These are phyloP conservation scores for Globisporangium takayamanum DNA, from an alignment of 352 stramenopile genomes.

Conservation along the genomic window DNA sequence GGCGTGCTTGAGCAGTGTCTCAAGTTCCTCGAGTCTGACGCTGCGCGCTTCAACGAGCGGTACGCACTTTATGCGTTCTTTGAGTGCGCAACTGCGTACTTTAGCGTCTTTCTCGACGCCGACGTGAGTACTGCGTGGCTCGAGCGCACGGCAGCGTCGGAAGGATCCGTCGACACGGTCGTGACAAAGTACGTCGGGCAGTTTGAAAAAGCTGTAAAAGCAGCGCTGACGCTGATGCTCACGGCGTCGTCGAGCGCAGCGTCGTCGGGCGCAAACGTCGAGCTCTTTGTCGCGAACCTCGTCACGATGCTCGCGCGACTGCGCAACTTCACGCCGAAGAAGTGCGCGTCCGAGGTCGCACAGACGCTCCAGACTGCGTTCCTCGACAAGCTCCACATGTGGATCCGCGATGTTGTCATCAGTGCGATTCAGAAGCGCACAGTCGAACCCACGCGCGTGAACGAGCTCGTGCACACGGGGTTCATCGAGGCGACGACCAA, in stretches of 20 bases:
- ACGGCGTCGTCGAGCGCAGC: slow-evolving; percentile 15
- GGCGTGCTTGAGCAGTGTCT: slow-evolving; percentile 59
- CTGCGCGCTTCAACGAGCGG: slow-evolving; percentile 46
- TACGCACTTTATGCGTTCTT: slow-evolving; percentile 55
- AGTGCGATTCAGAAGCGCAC: slow-evolving; percentile 23
- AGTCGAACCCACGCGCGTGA: slow-evolving; percentile 29
- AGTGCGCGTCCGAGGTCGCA: slow-evolving; percentile 3
- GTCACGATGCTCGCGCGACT: slow-evolving; percentile 37
- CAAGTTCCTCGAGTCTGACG: slow-evolving; percentile 59
- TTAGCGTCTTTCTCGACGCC: slow-evolving; percentile 56
- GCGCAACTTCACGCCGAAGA: slow-evolving; percentile 24
- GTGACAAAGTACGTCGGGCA: slow-evolving; percentile 42
- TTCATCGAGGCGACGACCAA: slow-evolving; percentile 13
- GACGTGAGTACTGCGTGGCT: slow-evolving; percentile 28
- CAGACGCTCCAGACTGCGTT: slow-evolving; percentile 28
- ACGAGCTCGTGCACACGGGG: slow-evolving; percentile 18
- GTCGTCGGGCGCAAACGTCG: slow-evolving; percentile 29
- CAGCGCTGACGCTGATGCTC: slow-evolving; percentile 33
- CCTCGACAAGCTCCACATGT: slow-evolving; percentile 25
- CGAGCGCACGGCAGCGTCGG: slow-evolving; percentile 6
- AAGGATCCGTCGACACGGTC: slow-evolving; percentile 11
- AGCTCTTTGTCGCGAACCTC: slow-evolving; percentile 34
- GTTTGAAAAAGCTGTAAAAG: slow-evolving; percentile 57
- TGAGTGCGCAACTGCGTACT: slow-evolving; percentile 65
- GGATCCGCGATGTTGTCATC: slow-evolving; percentile 29